Evolutionary conservation across 1,139 yeast species (phyloP), one percentile per base, ranked within the genome.

Genomic region (Debaryomyces singareniensis): DNA sequence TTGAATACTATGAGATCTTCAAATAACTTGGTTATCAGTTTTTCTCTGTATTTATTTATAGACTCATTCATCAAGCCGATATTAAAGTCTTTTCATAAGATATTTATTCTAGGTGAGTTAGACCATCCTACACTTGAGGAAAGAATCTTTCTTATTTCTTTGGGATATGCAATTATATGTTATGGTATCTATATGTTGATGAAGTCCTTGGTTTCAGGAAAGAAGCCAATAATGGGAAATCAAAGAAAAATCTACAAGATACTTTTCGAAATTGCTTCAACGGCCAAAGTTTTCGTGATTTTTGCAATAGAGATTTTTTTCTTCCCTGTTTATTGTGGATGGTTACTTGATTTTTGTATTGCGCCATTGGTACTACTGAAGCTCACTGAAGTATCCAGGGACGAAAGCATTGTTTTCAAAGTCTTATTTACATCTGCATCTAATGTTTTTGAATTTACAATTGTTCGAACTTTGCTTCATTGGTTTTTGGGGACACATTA

Each of bases 261-360:
- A 1, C 47, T 79, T 15, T 74, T 78, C 43, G 83, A 77, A 37
- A 40, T 78, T 4, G 44, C 53, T 13, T 49, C 59, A 20, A 78
- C 94, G 2, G 49, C 80, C 13, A 89, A 89, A 51, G 94, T 89
- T 5, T 74, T 84, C 36, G 47, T 71, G 5, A 71, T 91, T 11
- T 82, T 89, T 49, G 73, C 80, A 5, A 73, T 86, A 35, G 99
- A 91, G 51, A 68, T 89, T 29, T 68, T 84, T 15, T 63, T 81
- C 5, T 91, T 91, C 59, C 98, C 99, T 0, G 68, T 84, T 1
- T 78, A 78, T 43, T 87, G 96, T 48, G 99, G 98, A 1, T 58
- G 76, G 44, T 67, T 87, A 43, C 55, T 89, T 23, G 91, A 84
- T 43, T 61, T 82, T 35, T 79, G 89, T 9, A 39, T 77, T 3